These are phyloP conservation scores for Calonectria hawksworthii DNA, from an alignment of 2,329 filamentous ascomycete genomes.

Conservation along the genomic window DNA sequence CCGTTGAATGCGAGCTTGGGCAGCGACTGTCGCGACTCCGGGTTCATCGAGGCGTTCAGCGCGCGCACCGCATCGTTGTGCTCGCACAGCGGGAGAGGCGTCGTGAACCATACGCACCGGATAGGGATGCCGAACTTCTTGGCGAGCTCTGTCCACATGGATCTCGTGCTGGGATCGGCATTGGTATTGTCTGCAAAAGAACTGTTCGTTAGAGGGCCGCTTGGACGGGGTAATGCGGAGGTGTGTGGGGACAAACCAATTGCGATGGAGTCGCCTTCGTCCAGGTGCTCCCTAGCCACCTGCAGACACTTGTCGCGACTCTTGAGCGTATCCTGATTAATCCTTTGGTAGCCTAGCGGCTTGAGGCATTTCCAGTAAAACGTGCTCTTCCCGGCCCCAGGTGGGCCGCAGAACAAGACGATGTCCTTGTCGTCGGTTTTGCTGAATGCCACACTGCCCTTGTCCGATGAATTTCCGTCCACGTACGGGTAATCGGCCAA, in stretches of 20 bases:
- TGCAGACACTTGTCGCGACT: constrained; percentile 79
- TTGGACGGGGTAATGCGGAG: constrained; percentile 30
- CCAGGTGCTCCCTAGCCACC: constrained; percentile 75
- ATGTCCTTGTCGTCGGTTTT: constrained; percentile 80
- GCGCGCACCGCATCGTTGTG: constrained; percentile 92
- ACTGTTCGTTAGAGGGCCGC: constrained; percentile 9
- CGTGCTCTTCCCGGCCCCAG: constrained; percentile 91
- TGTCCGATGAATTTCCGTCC: constrained; percentile 41
- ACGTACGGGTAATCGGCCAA: constrained; percentile 66
- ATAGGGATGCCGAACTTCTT: constrained; percentile 79
- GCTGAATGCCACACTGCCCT: constrained; percentile 59
- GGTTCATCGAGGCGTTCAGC: constrained; percentile 80
- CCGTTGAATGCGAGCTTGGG: constrained; percentile 85
- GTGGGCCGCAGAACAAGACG: constrained; percentile 89
- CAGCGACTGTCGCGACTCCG: constrained; percentile 80
- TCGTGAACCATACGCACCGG: constrained; percentile 88
- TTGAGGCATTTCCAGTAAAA: constrained; percentile 86
- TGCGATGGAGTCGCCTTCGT: constrained; percentile 76
- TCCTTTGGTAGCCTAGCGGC: constrained; percentile 83
- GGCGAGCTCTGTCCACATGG: constrained; percentile 84
- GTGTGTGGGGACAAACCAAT: constrained; percentile 73
- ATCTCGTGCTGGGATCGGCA: constrained; percentile 81
- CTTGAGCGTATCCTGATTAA: constrained; percentile 93
- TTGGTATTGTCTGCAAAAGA: constrained; percentile 89
- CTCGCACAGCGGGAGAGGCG: constrained; percentile 76